Evolutionary conservation across 345 rosid species (phyloP).

Genomic region (Gossypium longicalyx): DNA sequence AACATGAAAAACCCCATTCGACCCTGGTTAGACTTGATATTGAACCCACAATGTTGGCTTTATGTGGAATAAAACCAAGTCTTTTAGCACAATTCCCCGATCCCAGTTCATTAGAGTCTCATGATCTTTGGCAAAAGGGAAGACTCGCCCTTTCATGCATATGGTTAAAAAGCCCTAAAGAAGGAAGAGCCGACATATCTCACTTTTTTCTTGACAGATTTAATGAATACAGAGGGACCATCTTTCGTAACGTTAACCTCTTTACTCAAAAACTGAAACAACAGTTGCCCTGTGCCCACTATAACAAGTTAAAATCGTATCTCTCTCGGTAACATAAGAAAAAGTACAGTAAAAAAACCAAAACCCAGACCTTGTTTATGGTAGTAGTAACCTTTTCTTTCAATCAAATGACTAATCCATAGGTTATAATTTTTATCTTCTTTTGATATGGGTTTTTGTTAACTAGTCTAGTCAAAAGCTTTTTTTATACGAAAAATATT

Average conservation of each 20-base stretch:
- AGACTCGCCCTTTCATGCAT: constrained; percentile 8
- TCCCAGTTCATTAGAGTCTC: background rate
- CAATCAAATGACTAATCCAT: constrained; percentile 5
- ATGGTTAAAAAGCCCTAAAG: background rate
- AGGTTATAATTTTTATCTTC: constrained; percentile 31
- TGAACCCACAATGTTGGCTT: background rate
- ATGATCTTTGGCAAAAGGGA: background rate
- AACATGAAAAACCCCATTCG: background rate
- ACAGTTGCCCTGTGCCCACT: constrained; percentile 13
- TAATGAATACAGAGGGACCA: background rate
- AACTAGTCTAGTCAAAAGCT: constrained; percentile 30
- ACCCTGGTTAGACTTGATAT: background rate
- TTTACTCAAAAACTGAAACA: constrained; percentile 23
- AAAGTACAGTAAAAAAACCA: background rate
- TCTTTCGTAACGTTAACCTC: constrained; percentile 23
- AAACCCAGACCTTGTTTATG: too few species aligned
- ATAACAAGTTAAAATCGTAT: constrained; percentile 19
- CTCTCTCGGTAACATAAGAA: constrained; percentile 8
- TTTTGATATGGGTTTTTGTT: constrained; percentile 38
- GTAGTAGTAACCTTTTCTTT: background rate
- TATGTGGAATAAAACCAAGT: background rate
- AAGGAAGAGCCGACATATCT: constrained; percentile 7
- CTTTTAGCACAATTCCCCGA: background rate
- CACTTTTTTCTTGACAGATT: constrained; percentile 7
- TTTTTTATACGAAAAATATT: background rate